These are phyloP conservation scores for Lactarius trivialis DNA, from an alignment of 768 basidiomycete genomes.

Conservation along the genomic window DNA sequence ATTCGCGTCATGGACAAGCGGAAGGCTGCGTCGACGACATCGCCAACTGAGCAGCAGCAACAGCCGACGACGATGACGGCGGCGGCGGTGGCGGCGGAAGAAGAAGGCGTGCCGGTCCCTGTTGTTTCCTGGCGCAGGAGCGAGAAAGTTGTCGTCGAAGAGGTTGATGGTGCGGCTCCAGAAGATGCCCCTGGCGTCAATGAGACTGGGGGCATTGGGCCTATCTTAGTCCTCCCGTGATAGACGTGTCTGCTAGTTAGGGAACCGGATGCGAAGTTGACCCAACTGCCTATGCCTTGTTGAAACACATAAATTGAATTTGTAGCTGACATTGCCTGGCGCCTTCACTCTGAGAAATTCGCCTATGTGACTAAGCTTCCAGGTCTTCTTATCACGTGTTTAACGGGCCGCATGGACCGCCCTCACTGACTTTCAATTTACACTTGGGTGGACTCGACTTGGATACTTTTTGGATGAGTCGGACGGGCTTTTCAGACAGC, in stretches of 20 bases:
- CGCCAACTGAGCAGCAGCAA: constrained; percentile 23
- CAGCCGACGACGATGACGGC: no score
- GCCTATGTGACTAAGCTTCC: no score
- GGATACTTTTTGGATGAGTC: neutral
- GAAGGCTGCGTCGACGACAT: neutral
- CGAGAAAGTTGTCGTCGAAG: constrained; percentile 39
- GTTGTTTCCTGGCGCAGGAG: constrained; percentile 52
- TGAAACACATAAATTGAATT: neutral
- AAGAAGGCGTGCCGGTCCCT: constrained; percentile 57
- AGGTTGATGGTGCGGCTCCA: constrained; percentile 38
- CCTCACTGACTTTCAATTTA: neutral
- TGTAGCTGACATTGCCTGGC: neutral
- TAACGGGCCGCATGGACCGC: neutral
- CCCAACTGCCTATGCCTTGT: neutral
- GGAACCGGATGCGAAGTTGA: neutral
- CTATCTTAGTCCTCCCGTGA: constrained; percentile 20
- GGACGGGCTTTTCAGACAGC: neutral
- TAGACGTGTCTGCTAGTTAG: neutral
- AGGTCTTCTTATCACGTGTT: neutral
- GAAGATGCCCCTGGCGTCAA: neutral
- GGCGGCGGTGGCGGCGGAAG: constrained; percentile 54
- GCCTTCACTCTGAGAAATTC: no score
- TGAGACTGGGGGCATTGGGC: constrained; percentile 1
- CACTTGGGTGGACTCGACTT: no score
- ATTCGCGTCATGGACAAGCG: constrained; percentile 55